Conservation (phyloP, 164 flowering plant genomes). For the Vitis labrusca region DNA sequence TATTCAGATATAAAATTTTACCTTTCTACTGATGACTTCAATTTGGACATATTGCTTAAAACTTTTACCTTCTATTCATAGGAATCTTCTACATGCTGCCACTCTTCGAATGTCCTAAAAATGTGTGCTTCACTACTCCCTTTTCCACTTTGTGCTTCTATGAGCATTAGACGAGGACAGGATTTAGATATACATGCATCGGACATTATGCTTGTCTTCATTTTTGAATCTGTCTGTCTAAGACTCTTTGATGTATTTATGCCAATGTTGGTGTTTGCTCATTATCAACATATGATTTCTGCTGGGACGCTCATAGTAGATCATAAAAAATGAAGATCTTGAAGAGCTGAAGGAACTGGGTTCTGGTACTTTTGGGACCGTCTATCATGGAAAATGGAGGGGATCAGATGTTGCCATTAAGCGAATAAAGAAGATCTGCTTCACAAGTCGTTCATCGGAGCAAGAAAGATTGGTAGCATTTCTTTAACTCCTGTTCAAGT, state of each 20-base stretch:
- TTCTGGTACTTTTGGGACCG: conserved; percentile 96
- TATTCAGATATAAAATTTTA: no score
- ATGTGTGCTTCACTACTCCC: neutral
- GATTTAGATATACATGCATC: no score
- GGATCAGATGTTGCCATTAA: conserved; percentile 96
- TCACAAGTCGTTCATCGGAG: conserved; percentile 91
- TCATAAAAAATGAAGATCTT: conserved; percentile 86
- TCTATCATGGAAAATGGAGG: conserved; percentile 96
- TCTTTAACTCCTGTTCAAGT: neutral
- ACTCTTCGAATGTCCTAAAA: neutral
- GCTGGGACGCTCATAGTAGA: conserved; percentile 26
- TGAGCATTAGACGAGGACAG: neutral
- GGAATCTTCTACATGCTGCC: neutral
- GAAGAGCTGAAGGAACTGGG: conserved; percentile 91
- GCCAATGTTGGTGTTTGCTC: neutral
- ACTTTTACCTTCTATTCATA: neutral
- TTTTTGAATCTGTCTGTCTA: neutral
- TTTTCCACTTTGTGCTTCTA: neutral
- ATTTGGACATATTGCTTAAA: no score
- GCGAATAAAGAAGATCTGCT: conserved; percentile 88
- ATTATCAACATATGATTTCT: neutral
- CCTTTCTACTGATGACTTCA: no score
- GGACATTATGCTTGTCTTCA: no score
- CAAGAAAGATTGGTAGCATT: conserved; percentile 84
- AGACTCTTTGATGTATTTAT: neutral